Evolutionary conservation across 2,329 filamentous ascomycete genomes (phyloP).

Genomic region (Aspergillus floridensis): DNA sequence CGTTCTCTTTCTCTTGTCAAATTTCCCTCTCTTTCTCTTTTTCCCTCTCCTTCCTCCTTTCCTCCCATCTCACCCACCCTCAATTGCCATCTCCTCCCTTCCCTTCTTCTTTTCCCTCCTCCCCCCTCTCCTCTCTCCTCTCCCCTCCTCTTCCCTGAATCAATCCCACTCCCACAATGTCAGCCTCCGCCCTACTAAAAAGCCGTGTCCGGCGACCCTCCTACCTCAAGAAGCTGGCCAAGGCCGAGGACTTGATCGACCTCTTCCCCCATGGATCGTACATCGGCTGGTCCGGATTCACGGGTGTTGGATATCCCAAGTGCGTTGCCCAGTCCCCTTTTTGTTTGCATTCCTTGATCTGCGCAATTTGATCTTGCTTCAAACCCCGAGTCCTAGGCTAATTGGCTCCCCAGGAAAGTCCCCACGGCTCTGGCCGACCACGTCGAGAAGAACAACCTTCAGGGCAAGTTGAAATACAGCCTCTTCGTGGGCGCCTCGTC

Average conservation of each 20-base stretch:
- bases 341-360: background rate
- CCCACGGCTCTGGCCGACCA: conserved; percentile 82
- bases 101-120: conserved; percentile 13
- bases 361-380: background rate
- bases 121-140: conserved; percentile 10
- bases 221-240: conserved; percentile 75
- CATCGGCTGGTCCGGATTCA: conserved; percentile 89
- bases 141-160: conserved; percentile 7
- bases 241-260: conserved; percentile 74
- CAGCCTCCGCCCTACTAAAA: conserved; percentile 71
- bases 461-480: conserved; percentile 80
- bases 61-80: conserved; percentile 5
- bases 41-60: background rate
- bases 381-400: background rate
- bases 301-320: conserved; percentile 87
- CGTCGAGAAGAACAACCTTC: conserved; percentile 79
- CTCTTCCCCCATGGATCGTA: conserved; percentile 83
- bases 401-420: conserved; percentile 61
- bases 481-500: conserved; percentile 89
- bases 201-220: conserved; percentile 72
- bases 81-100: conserved; percentile 6
- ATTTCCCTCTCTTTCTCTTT: background rate
- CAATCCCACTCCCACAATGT: conserved; percentile 36
- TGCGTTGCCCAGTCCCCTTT: conserved; percentile 44
- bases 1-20: background rate